Conservation (phyloP, 345 rosid species). For the Corymbia maculata region DNA sequence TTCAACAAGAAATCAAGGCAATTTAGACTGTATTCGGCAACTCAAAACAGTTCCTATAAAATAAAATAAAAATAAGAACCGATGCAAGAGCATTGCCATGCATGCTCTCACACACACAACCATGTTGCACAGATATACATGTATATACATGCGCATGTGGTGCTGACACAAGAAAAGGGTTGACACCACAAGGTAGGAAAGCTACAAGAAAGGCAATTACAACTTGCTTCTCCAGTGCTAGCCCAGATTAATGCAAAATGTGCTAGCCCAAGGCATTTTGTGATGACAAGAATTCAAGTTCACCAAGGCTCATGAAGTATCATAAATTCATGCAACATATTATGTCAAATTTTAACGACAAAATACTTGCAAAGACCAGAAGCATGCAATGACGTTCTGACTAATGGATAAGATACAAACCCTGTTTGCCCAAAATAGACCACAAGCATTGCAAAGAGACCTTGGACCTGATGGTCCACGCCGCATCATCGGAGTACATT, state of each 20-base stretch:
- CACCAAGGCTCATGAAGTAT: not conserved
- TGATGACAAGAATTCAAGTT: not conserved
- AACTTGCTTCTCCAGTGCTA: not conserved
- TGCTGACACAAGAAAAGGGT: not conserved
- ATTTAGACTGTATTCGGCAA: not conserved
- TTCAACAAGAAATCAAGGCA: not conserved
- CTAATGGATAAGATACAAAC: conserved; percentile 24
- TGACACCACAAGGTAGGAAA: not conserved
- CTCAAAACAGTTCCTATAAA: not conserved
- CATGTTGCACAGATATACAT: not conserved
- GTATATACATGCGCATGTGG: not conserved
- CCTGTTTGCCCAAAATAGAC: conserved; percentile 92
- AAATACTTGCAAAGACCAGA: not conserved
- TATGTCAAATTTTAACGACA: not conserved
- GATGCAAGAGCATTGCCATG: not conserved
- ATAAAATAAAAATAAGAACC: not conserved
- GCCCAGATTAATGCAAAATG: not conserved
- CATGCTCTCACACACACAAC: not conserved
- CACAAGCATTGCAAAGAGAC: conserved; percentile 98
- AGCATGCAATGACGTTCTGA: not conserved
- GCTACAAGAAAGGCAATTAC: not conserved
- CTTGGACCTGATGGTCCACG: conserved; percentile 97
- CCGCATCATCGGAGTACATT: conserved; percentile 96
- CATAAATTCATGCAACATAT: not conserved
- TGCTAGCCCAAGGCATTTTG: not conserved